Base-by-base conservation (phyloP, 192 early-diverging fungal genomes). In the Kappamyces sp. region DNA sequence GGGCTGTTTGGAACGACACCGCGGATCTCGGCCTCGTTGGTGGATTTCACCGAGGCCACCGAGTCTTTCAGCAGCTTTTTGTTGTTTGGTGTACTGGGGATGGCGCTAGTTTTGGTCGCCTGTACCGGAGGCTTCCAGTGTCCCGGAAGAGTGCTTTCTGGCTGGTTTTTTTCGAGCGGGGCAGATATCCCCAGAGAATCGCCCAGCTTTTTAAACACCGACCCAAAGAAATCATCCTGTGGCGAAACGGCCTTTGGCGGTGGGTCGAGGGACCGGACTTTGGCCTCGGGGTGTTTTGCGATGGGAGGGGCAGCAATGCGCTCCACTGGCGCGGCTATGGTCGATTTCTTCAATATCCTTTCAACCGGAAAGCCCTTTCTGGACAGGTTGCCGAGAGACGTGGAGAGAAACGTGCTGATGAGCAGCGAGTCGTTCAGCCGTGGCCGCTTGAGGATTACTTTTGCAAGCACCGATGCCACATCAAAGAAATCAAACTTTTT, bases 371-470 rank as follows among this genome's bases (percentile, higher is more conserved):
- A 86, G 12, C 84, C 83, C 74, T 89, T 93, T 11, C 85, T 73
- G 32, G 76, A 74, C 46, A 91, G 55, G 45, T 84, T 80, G 6
- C 77, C 55, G 11, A 91, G 64, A n/a, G 78, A 81, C 0, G 87
- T 86, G 0, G 80, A 80, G 32, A 93, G 73, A 38, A 91, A 72
- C 3, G 86, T 85, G 4, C 84, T 84, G 40, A 88, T 73, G 49
- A 91, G 72, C 54, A 93, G 78, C 1, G 84, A 74, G 63, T 91
- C 89, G 52, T 88, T 91, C 49, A 93, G 70, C 9, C 86, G 75
- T 29, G 77, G 76, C 41, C 80, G 74, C 8, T 71, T 70, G 52
- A 91, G 80, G 0, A 93, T 58, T 8, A 93, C 47, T 47, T 76
- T 73, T 2, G 85, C 86, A 22, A 93, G 63, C 0, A 78, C 79